Percentiles rank a stretch among this genome's conserved stretches.
Evolutionary conservation across 78 protist species (phyloP).

Genomic region (Cyanophora paradoxa): DNA sequence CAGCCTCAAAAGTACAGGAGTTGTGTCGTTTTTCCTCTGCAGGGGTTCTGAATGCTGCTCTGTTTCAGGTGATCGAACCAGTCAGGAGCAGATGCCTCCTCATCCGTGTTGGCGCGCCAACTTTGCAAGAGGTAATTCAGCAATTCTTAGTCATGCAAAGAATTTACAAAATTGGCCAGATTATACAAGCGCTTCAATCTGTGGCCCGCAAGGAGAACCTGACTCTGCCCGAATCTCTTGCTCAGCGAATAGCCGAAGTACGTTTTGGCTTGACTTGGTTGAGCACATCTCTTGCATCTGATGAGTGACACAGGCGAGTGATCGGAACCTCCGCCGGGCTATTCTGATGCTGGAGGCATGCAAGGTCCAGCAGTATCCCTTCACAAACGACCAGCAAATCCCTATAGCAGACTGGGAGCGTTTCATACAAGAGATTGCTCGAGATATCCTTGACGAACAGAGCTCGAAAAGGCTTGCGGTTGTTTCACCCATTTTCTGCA

Average conservation of each 20-base stretch:
- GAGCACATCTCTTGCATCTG: too few species aligned
- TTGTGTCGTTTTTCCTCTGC: not conserved
- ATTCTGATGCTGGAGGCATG: conserved; percentile 69
- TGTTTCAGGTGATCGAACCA: conserved; percentile 73
- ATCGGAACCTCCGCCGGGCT: conserved; percentile 79
- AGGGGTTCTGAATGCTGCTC: not conserved
- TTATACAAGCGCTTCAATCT: too few species aligned
- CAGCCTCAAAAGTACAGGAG: conserved; percentile 2
- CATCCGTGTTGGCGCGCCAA: conserved; percentile 82
- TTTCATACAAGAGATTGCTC: conserved; percentile 50
- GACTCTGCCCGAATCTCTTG: not conserved
- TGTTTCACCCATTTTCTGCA: too few species aligned
- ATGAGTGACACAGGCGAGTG: conserved; percentile 13
- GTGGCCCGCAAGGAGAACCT: conserved; percentile 16
- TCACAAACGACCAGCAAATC: conserved; percentile 15
- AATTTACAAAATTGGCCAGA: too few species aligned
- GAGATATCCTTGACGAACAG: conserved; percentile 54
- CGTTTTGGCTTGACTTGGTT: too few species aligned
- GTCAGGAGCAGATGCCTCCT: conserved; percentile 84
- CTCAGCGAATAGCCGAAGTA: too few species aligned
- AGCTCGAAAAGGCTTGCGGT: conserved; percentile 61
- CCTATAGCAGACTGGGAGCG: conserved; percentile 86
- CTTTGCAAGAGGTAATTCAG: conserved; percentile 28
- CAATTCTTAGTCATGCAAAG: not conserved
- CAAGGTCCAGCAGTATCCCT: conserved; percentile 34